Percentiles rank a stretch among this genome's conserved stretches.
These are phyloP conservation scores for Ogataea pignaliae DNA, from an alignment of 805 yeast genomes.

Conservation along the genomic window DNA sequence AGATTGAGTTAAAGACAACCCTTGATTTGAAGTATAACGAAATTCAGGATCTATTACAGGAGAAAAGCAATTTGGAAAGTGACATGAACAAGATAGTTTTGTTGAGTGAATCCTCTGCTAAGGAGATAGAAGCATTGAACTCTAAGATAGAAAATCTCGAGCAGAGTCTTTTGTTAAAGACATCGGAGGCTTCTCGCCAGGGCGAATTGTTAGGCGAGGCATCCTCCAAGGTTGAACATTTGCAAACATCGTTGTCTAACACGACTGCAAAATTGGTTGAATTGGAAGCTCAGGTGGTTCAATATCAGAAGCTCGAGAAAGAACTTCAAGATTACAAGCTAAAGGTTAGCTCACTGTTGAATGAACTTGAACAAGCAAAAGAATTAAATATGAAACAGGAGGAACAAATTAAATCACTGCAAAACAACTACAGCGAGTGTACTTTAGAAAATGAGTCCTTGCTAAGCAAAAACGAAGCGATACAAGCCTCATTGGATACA, in stretches of 20 bases:
- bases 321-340: background rate
- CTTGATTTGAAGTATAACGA: constrained; percentile 22
- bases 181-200: no score
- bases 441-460: constrained; percentile 8
- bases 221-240: no score
- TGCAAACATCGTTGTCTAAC: no score
- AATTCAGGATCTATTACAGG: constrained; percentile 10
- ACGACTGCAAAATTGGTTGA: background rate
- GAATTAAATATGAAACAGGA: constrained; percentile 1
- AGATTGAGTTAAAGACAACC: constrained; percentile 15
- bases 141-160: constrained; percentile 8
- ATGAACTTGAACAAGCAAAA: constrained; percentile 6
- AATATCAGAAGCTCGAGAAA: background rate
- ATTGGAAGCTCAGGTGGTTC: constrained; percentile 9
- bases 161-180: no score
- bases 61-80: constrained; percentile 6
- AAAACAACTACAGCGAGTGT: constrained; percentile 5
- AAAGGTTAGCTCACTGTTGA: constrained; percentile 5
- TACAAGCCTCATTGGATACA: constrained; percentile 1
- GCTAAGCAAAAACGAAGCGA: constrained; percentile 6
- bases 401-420: background rate
- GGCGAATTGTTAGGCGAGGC: no score
- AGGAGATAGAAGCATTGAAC: constrained; percentile 12
- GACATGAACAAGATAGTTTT: constrained; percentile 2
- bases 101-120: constrained; percentile 2